phyloP scores from a whole-genome alignment of 129 eudicot genomes.

The Silybum marianum region DNA sequence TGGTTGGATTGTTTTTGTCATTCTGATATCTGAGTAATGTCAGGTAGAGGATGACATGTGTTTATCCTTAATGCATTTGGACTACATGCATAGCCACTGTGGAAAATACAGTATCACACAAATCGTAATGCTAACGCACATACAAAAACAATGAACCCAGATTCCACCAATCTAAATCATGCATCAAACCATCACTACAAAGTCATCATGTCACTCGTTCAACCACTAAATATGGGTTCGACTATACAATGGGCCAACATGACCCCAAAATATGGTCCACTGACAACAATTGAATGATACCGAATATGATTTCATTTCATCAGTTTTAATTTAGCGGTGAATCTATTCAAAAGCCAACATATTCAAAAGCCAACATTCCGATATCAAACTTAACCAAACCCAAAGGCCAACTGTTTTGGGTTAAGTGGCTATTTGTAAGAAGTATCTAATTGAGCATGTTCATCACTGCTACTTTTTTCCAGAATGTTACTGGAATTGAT shows the following conservation, averaged over 20 bases:
- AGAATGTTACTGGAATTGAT: too few relatives aligned
- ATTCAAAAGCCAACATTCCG: not conserved
- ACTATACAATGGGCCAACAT: constrained; percentile 3
- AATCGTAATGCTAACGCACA: not conserved
- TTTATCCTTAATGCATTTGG: not conserved
- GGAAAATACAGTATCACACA: not conserved
- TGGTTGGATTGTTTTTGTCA: not conserved
- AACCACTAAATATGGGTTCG: not conserved
- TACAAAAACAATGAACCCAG: not conserved
- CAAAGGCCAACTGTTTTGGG: not conserved
- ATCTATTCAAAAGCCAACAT: not conserved
- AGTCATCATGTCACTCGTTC: not conserved
- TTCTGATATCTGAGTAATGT: not conserved
- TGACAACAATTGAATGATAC: not conserved
- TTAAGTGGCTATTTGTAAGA: not conserved
- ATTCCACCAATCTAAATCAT: not conserved
- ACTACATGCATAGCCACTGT: not conserved
- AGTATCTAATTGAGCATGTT: not conserved
- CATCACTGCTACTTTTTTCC: not conserved
- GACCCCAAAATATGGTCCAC: not conserved
- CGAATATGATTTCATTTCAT: not conserved
- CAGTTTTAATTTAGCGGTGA: not conserved
- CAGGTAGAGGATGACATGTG: not conserved
- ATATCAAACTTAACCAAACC: not conserved
- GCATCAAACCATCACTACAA: not conserved